Base-by-base conservation (phyloP, 345 rosid genomes). In the Alliaria petiolata region DNA sequence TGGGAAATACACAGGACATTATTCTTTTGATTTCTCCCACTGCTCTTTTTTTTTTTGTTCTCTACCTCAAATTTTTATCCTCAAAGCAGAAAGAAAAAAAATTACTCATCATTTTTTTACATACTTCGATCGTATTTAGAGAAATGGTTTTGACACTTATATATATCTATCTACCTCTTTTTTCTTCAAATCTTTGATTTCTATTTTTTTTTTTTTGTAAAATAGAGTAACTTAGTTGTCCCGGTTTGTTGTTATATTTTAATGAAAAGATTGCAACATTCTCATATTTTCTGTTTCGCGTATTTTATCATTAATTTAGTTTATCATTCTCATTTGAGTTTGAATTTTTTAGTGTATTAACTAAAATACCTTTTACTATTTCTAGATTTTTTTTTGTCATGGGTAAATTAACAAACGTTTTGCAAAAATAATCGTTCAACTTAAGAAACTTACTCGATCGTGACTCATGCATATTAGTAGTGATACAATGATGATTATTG, bases 1-100 rank as follows among this genome's bases (percentile, higher is more conserved):
- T 67, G 33, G 64, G 49, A 59, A 60, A 13, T 67, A 60, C 50
- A 75, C 25, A 36, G 5, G 31, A 50, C 55, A 16, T 43, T 13
- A 65, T 52, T 75, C 67, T 74, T 74, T 72, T 62, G 11, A 22
- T 72, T 44, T 43, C 76, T 63, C 36, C 38, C 38, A 42, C 62
- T 63, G 0, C 12, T 26, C 22, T 42, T 8, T 42, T 36, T 25
- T 22, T 22, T 10, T 4, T 7, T 22, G 25, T 43, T 22, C 49
- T 14, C 17, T 58, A 20, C 10, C 51, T 53, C 71, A 16, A n/a
- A n/a, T 16, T 22, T 35, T 65, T 65, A 46, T 43, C 16, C 40
- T n/a, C n/a, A 26, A 36, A 59, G 38, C 49, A 59, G 7, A 30
- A 5, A n/a, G n/a, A n/a, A n/a, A n/a, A n/a, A n/a, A n/a, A n/a